phyloP scores from a whole-genome alignment of 306 rosid species.

The Astragalus glycyphyllos region DNA sequence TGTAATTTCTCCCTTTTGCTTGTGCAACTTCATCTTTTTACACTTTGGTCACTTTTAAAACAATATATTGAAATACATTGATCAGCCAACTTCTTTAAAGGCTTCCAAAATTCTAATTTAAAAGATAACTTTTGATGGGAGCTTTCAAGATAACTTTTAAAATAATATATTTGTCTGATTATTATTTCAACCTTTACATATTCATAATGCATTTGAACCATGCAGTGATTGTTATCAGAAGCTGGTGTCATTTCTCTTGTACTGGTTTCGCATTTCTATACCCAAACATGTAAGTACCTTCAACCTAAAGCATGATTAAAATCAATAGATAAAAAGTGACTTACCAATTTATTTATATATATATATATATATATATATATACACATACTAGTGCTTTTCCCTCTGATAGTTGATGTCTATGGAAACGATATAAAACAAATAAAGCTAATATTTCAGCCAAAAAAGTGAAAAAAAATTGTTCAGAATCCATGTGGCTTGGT shows the following conservation, averaged over 20 bases:
- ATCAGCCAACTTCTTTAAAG: too few species aligned
- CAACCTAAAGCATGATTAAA: conserved; percentile 31
- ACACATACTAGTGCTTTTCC: background rate
- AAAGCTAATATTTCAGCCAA: background rate
- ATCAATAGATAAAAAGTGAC: background rate
- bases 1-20: too few species aligned
- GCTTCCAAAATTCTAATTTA: too few species aligned
- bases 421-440: background rate
- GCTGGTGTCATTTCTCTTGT: conserved; percentile 80
- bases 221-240: conserved; percentile 83
- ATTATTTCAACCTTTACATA: conserved; percentile 7
- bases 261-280: conserved; percentile 81
- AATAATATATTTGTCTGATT: background rate
- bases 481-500: background rate
- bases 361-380: too few species aligned
- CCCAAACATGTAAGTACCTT: conserved; percentile 67
- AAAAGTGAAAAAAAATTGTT: background rate
- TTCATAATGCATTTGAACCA: conserved; percentile 32
- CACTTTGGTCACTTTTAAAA: too few species aligned
- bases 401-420: background rate
- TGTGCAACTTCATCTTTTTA: too few species aligned
- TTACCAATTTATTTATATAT: too few species aligned
- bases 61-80: too few species aligned
- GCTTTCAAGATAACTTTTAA: too few species aligned
- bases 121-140: too few species aligned